Percentiles rank a stretch among this genome's conserved stretches.
Evolutionary conservation across 2,329 filamentous ascomycete genomes (phyloP).

Genomic region (Tolypocladium ophioglossoides): DNA sequence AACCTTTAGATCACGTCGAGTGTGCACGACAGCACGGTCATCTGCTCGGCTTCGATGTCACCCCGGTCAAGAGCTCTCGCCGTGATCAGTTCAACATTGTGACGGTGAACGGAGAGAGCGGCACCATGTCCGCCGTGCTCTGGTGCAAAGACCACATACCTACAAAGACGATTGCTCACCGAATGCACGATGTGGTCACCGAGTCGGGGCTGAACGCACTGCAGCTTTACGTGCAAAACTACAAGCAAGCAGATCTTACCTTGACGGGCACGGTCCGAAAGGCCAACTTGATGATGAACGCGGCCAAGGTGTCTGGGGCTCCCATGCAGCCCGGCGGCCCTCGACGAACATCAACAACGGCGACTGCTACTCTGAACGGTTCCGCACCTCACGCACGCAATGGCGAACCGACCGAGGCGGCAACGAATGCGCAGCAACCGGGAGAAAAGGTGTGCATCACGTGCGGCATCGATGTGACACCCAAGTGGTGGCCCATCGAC

Average conservation of each 20-base stretch:
- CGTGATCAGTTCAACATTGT: constrained; percentile 73
- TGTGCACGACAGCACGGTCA: constrained; percentile 82
- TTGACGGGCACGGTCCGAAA: constrained; percentile 89
- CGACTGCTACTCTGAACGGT: constrained; percentile 15
- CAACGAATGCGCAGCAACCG: constrained; percentile 20
- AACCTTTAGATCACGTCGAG: constrained; percentile 55
- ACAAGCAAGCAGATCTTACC: constrained; percentile 87
- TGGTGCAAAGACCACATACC: constrained; percentile 88
- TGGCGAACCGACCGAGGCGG: constrained; percentile 15
- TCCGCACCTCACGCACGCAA: constrained; percentile 11
- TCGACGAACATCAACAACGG: constrained; percentile 46
- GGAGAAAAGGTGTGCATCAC: constrained; percentile 50
- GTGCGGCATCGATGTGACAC: constrained; percentile 60
- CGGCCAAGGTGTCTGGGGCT: constrained; percentile 41
- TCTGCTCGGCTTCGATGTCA: constrained; percentile 79
- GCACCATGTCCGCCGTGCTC: constrained; percentile 72
- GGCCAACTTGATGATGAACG: constrained; percentile 64
- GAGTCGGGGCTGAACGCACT: constrained; percentile 67
- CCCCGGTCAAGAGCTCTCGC: constrained; percentile 78
- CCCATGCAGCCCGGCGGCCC: constrained; percentile 22
- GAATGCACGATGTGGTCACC: constrained; percentile 65
- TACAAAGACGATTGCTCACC: constrained; percentile 62
- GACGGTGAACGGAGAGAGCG: constrained; percentile 69
- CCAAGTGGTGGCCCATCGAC: constrained; percentile 59
- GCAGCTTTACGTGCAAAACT: constrained; percentile 77